Base-by-base conservation (phyloP, 2,329 filamentous ascomycete species). In the Pseudopithomyces chartarum region DNA sequence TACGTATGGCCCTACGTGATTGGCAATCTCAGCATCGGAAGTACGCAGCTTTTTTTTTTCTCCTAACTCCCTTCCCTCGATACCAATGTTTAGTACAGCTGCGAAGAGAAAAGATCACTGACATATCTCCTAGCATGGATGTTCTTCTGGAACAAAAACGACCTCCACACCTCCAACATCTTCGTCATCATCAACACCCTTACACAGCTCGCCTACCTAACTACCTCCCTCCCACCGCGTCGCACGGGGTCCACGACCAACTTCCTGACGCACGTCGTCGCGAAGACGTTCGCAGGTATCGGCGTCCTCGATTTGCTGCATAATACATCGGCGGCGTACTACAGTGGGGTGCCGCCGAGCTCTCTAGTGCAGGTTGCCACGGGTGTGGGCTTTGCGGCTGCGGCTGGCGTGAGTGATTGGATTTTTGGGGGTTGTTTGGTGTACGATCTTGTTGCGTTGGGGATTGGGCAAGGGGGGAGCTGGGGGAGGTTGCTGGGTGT, bases 251-350 rank as follows among this genome's bases (percentile, higher is more conserved):
- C 80, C 3, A 78, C 79, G 40, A 78, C 77, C 33, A 83, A 80
- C n/a, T 69, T 85, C 40, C 80, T 87, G 40, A 87, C 84, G 0
- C 83, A 87, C 65, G 65, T 85, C 49, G 83, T 85, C 2, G 76
- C 82, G 11, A 86, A 86, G 68, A 85, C 84, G 0, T 87, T 86
- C 62, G 84, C 84, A 0, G 84, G 85, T 6, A 86, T 87, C 54
- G 84, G 84, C 6, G 80, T 86, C 1, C 75, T 87, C 4, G 85
- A 87, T 60, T 73, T 87, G 11, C 67, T 87, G 39, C 84, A 87
- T 73, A 87, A 87, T 62, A 81, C 81, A 2, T 79, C 79, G 0
- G 83, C 83, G 0, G 84, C 83, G 1, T 87, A 83, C 66, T 85
- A 80, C 68, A 76, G 80, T 33, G 78, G 81, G 48, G 71, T 81